Base-by-base conservation (phyloP, 1,284 basidiomycete species). In the Naganishia liquefaciens region DNA sequence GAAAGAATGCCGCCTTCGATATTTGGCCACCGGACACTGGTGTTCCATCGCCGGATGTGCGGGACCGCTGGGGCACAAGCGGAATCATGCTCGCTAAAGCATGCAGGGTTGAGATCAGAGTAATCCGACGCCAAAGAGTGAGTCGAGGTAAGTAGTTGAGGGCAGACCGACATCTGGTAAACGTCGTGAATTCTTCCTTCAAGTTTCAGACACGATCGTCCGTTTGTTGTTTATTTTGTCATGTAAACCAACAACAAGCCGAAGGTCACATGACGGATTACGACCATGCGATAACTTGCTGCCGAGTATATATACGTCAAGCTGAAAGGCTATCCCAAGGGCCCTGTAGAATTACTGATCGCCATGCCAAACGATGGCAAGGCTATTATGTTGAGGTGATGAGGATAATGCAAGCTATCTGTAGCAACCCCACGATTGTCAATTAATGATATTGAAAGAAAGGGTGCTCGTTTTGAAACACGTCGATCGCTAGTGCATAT, bases 1-100 rank as follows among this genome's bases (percentile, higher is more conserved):
- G 50, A 46, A 66, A 66, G 42, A 66, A 66, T 3, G 64, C 64
- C 11, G 58, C 64, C 33, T 57, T 66, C 44, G 57, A 61, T 50
- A 66, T 66, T 23, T 66, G 64, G 4, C 64, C 64, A 13, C 43
- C 17, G 21, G 51, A 23, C 19, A 44, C 37, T 9, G 58, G 33
- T 21, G 50, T 33, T 21, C 54, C 47, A 17, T 58, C 63, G 28
- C 33, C 23, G 17, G 25, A 52, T 6, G 23, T 44, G 19, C 46
- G 43, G 15, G 57, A 60, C 39, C 63, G 54, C 40, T 65, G 64
- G 27, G 64, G 51, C 23, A 51, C 27, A 21, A 43, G 27, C 37
- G 57, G 64, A 51, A 53, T 42, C 63, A 65, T 65, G 13, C 46
- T 42, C 33, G 17, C 3, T 3, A 23, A 25, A 15, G 25, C 21